phyloP scores from a whole-genome alignment of 2,329 filamentous ascomycete species.

The Cyphellophora attinorum region DNA sequence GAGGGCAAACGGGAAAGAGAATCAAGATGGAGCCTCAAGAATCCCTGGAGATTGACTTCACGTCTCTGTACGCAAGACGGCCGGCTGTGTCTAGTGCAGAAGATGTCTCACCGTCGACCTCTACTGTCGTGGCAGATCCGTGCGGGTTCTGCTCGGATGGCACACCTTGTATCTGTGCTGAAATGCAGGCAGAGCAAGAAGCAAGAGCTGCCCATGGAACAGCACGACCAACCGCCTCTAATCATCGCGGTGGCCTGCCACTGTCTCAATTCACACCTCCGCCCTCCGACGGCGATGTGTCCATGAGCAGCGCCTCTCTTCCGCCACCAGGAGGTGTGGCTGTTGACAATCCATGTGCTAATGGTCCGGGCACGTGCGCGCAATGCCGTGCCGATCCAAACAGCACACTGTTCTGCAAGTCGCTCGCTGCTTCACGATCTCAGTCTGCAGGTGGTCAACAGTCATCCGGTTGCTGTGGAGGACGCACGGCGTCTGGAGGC shows the following conservation, averaged over 20 bases:
- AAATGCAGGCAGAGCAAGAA: conserved; percentile 41
- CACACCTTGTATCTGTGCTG: conserved; percentile 73
- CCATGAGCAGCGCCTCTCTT: conserved; percentile 34
- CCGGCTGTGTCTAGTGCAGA: conserved; percentile 44
- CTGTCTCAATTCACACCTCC: conserved; percentile 42
- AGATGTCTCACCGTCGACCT: conserved; percentile 24
- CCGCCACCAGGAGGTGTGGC: conserved; percentile 25
- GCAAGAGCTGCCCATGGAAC: background rate
- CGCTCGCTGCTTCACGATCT: conserved; percentile 55
- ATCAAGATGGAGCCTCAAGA: conserved; percentile 32
- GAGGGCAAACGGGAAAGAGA: conserved; percentile 36
- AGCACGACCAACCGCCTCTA: conserved; percentile 29
- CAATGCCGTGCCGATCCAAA: conserved; percentile 70
- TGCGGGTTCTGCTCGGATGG: conserved; percentile 79
- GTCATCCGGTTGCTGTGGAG: conserved; percentile 47
- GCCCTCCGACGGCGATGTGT: conserved; percentile 47
- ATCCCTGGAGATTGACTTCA: conserved; percentile 63
- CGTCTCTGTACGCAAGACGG: conserved; percentile 28
- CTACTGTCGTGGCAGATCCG: conserved; percentile 47
- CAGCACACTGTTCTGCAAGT: conserved; percentile 74
- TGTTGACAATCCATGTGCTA: conserved; percentile 40
- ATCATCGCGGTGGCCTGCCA: conserved; percentile 19
- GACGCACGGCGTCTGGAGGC: conserved; percentile 48
- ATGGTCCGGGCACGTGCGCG: conserved; percentile 67
- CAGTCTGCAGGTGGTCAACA: conserved; percentile 13